Conservation (phyloP, 352 stramenopile genomes). For the Saprolegnia diclina region DNA sequence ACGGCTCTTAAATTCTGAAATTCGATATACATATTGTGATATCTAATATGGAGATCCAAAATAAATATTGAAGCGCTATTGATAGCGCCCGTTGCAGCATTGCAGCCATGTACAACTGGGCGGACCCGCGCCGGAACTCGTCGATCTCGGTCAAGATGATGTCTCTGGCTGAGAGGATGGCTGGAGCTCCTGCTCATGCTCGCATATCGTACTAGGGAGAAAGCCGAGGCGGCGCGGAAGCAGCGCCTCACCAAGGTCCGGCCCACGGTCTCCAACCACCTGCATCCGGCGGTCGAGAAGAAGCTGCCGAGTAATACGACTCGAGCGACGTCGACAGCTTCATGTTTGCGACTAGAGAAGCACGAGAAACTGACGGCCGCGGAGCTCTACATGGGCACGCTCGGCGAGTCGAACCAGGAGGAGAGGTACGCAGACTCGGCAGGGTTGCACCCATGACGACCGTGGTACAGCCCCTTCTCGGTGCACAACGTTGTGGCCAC, state of each 20-base stretch:
- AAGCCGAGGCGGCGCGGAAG: constrained; percentile 57
- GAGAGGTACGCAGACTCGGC: not conserved
- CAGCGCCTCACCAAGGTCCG: constrained; percentile 68
- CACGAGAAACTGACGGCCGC: constrained; percentile 13
- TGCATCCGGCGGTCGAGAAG: constrained; percentile 52
- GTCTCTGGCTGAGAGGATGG: constrained; percentile 39
- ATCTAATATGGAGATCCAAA: too few species aligned
- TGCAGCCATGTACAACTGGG: constrained; percentile 58
- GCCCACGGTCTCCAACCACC: constrained; percentile 70
- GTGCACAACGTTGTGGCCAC: constrained; percentile 29
- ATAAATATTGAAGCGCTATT: not conserved
- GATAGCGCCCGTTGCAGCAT: not conserved
- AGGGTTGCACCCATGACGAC: not conserved
- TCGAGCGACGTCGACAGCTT: not conserved
- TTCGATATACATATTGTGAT: too few species aligned
- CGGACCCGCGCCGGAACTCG: constrained; percentile 75
- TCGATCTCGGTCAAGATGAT: constrained; percentile 66
- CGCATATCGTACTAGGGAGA: constrained; percentile 42
- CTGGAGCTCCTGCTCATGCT: not conserved
- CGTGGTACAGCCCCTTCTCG: constrained; percentile 19
- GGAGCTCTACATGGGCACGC: constrained; percentile 14
- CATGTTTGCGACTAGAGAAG: constrained; percentile 13
- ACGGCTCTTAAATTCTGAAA: too few species aligned
- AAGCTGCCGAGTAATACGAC: constrained; percentile 54
- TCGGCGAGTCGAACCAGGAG: constrained; percentile 21